A percentile compares a stretch with the other conserved stretches of the same genome.
Conservation (phyloP, 345 rosid species). For the Xanthoceras sorbifolium region DNA sequence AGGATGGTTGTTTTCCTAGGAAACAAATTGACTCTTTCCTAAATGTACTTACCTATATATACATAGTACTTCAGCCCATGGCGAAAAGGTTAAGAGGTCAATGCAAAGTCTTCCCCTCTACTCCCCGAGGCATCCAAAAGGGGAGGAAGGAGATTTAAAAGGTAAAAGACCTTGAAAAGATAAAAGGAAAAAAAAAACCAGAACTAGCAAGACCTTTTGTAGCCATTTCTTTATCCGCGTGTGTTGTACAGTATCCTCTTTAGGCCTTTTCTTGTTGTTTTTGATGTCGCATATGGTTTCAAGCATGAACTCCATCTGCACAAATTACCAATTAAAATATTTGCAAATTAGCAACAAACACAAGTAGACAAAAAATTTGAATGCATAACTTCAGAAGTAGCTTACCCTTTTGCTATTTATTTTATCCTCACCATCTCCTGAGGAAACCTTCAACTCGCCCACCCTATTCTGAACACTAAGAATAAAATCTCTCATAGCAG, state of each 20-base stretch:
- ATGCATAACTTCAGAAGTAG: neutral
- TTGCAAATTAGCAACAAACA: constrained; percentile 6
- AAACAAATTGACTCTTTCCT: neutral
- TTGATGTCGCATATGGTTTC: constrained; percentile 88
- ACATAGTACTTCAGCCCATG: neutral
- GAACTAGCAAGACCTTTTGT: constrained; percentile 61
- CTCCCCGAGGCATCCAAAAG: neutral
- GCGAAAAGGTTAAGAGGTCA: neutral
- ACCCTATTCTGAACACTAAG: constrained; percentile 73
- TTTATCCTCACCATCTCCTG: constrained; percentile 41
- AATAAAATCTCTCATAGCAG: constrained; percentile 81
- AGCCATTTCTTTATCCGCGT: constrained; percentile 91
- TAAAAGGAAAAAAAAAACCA: neutral
- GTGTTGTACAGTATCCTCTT: constrained; percentile 67
- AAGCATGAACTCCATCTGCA: constrained; percentile 96
- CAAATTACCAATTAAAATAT: constrained; percentile 17
- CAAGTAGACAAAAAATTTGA: neutral
- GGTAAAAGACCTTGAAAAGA: neutral
- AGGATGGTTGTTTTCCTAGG: neutral
- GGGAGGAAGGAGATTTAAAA: neutral
- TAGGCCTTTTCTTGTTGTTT: constrained; percentile 80
- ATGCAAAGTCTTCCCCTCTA: neutral
- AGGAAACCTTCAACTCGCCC: constrained; percentile 62
- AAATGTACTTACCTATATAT: neutral
- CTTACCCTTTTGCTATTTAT: constrained; percentile 64